Conservation (phyloP, 164 flowering plant genomes). For the Dillenia turbinata region DNA sequence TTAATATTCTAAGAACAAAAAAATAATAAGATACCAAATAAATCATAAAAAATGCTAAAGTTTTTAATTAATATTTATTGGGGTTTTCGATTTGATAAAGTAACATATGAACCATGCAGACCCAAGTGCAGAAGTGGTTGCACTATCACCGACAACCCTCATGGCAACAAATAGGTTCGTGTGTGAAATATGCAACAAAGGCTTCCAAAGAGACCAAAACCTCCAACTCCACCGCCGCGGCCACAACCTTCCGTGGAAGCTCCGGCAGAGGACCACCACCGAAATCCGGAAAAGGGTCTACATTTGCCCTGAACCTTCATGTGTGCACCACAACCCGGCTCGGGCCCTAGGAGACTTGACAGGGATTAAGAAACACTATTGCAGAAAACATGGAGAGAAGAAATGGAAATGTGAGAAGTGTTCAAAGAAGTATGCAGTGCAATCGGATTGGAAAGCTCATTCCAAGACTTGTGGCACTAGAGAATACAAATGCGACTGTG, state of each 20-base stretch:
- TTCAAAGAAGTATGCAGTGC: slow-evolving; percentile 62
- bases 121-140: slow-evolving; percentile 55
- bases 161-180: slow-evolving; percentile 57
- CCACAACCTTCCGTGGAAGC: slow-evolving; percentile 72
- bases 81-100: too few species aligned
- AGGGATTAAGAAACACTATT: slow-evolving; percentile 62
- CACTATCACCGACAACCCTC: slow-evolving; percentile 49
- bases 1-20: too few species aligned
- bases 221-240: slow-evolving; percentile 58
- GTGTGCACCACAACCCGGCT: slow-evolving; percentile 57
- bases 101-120: slow-evolving; percentile 21
- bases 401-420: slow-evolving; percentile 70
- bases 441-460: slow-evolving; percentile 68
- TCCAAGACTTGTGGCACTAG: slow-evolving; percentile 53
- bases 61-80: too few species aligned
- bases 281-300: slow-evolving; percentile 50
- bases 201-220: slow-evolving; percentile 64
- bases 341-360: slow-evolving; percentile 59
- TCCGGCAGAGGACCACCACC: slow-evolving; percentile 36
- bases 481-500: slow-evolving; percentile 66
- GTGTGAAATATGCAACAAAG: slow-evolving; percentile 59
- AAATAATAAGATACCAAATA: too few species aligned
- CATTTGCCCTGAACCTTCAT: slow-evolving; percentile 50
- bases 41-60: too few species aligned
- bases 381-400: slow-evolving; percentile 65